Base-by-base conservation (phyloP, 768 basidiomycete species). In the Nidularia sp. region DNA sequence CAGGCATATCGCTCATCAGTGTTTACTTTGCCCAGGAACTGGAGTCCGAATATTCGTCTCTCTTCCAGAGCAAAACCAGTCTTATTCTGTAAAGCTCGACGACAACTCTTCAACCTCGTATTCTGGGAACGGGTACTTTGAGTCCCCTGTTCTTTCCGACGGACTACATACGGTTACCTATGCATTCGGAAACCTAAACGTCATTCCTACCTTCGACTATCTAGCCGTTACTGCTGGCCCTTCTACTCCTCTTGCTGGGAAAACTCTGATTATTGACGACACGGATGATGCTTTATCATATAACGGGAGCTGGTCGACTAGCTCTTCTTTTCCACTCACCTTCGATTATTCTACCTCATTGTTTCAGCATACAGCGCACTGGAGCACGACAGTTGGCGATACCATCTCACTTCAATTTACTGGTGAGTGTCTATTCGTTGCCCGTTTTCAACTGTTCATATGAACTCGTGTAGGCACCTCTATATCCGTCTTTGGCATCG, bases 241-340 rank as follows among this genome's bases (percentile, higher is more conserved):
- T 7, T 65, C 66, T 32, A 75, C 72, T 15, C 59, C 62, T 22
- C 54, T 77, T 22, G 57, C 62, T 15, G 68, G 68, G 32, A 60
- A 61, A 31, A 71, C 67, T 3, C 57, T 77, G 39, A 66, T 70
- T 34, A 65, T 72, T 15, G 74, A 75, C 42, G 74, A 77, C 54
- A 47, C 60, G 5, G 67, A 71, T 47, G 52, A 53, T 6, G 50
- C 60, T 3, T 44, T 74, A 41, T 33, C 52, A 7, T 77, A 66
- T 51, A 57, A 57, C 25, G 74, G 73, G 12, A 57, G 47, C n/a
- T 76, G 74, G 74, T 59, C 60, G 36, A 66, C 56, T 10, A 47
- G 53, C 1, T 52, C 62, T 8, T 57, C 55, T 13, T 47, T 49
- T 39, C 56, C 60, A 1, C 35, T 56, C 43, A 8, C 57, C 7